phyloP scores from a whole-genome alignment of 176 grass and related monocot species.

The Carex myosuroides region DNA sequence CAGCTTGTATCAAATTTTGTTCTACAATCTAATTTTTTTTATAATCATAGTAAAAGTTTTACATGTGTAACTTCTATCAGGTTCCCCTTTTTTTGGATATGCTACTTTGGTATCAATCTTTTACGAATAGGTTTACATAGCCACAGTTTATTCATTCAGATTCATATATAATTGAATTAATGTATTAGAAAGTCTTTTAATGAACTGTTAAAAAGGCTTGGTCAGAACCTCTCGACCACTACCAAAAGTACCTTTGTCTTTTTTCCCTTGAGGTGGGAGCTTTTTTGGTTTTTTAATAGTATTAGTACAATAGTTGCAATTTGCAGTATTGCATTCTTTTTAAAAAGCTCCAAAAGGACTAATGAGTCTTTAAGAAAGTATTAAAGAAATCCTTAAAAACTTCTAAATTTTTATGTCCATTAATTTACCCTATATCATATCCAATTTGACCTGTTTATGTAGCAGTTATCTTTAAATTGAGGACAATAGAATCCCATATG shows the following conservation, averaged over 20 bases:
- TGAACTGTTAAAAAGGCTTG: not conserved
- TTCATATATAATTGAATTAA: not conserved
- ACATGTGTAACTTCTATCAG: not conserved
- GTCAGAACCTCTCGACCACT: not conserved
- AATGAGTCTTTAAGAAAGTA: not conserved
- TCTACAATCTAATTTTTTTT: not conserved
- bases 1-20: not conserved
- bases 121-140: not conserved
- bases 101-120: not conserved
- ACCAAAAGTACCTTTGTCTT: not conserved
- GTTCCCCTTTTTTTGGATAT: not conserved
- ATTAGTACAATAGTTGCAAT: not conserved
- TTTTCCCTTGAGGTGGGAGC: not conserved
- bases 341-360: not conserved
- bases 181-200: not conserved
- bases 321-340: not conserved
- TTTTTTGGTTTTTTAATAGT: not conserved
- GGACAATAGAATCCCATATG: not conserved
- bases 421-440: not conserved
- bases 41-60: not conserved
- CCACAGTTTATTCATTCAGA: not conserved
- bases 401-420: not conserved
- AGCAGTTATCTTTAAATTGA: not conserved
- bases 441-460: not conserved
- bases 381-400: not conserved